These are phyloP conservation scores for Lasiodiplodia theobromae DNA, from an alignment of 2,329 filamentous ascomycete genomes.

Conservation along the genomic window DNA sequence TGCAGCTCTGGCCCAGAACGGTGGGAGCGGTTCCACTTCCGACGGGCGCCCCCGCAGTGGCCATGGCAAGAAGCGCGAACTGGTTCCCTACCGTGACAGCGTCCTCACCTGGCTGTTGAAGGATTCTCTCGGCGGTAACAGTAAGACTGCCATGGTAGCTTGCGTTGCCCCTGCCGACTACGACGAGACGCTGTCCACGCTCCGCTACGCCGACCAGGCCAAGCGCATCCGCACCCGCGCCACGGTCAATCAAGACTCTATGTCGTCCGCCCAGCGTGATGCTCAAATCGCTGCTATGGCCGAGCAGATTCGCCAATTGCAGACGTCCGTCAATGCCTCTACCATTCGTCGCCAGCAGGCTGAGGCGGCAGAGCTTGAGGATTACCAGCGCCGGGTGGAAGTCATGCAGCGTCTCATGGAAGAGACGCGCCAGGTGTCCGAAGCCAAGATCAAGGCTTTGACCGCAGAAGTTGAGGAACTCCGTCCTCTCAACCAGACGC, in stretches of 20 bases:
- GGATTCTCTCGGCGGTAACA: constrained; percentile 94
- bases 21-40: not conserved
- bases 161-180: constrained; percentile 96
- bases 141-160: constrained; percentile 98
- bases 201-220: constrained; percentile 96
- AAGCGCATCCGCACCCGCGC: constrained; percentile 96
- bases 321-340: constrained; percentile 71
- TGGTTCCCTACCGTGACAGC: constrained; percentile 93
- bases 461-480: constrained; percentile 60
- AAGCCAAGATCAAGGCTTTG: constrained; percentile 91
- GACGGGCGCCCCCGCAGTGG: constrained; percentile 65
- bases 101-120: constrained; percentile 87
- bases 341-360: constrained; percentile 73
- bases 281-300: constrained; percentile 94
- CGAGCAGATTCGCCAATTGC: constrained; percentile 87
- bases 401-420: constrained; percentile 97
- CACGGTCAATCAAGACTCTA: constrained; percentile 93
- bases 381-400: constrained; percentile 90
- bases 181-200: constrained; percentile 93
- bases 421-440: constrained; percentile 85
- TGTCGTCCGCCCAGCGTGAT: constrained; percentile 90
- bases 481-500: constrained; percentile 64
- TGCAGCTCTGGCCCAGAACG: constrained; percentile 71
- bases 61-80: constrained; percentile 60
- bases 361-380: constrained; percentile 84